Evolutionary conservation across 1,139 yeast genomes (phyloP), one percentile per base, ranked within the genome.

Genomic region (Suhomyces wounanorum): DNA sequence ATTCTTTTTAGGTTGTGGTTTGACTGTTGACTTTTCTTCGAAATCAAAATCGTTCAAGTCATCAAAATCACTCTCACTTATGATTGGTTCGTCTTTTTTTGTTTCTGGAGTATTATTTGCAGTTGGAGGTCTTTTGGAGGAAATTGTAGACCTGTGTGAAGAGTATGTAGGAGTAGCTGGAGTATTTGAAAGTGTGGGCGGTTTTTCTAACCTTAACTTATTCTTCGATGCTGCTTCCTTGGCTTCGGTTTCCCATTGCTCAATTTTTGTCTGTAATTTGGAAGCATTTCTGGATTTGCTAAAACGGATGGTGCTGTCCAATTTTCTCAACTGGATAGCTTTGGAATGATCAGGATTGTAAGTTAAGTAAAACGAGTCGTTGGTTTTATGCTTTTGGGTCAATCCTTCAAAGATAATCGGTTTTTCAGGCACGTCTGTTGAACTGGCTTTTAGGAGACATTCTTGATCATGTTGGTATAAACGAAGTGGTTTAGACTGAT

Each of bases 401-500:
- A 68, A 60, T 1, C 80, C 80, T 56, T 76, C 81, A 52, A 75
- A 75, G 10, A 73, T 62, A 11, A 75, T 65, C 18, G 70, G 69
- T 11, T 60, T 61, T 7, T 56, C 58, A 3, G 55, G 58, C 3
- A 56, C 55, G 23, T 63, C 69, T 11, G 60, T 54, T 8, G 69
- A 56, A 13, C 53, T 54, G 0, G 76, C 77, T 50, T 67, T 65
- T 36, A 76, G 53, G 11, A 75, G 59, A 40, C 74, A 65, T 47
- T 69, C 69, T 48, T 67, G 69, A 44, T 67, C 70, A 43, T 66
- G 66, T 51, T 73, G 75, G 58, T 73, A 75, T 44, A 75, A 58
- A 21, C 61, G 66, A 43, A 75, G 58, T 3, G 75, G 72, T 50
- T 65, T 63, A 3, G 63, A 47, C 47, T 67, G 74, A 56, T 75